Base-by-base conservation (phyloP, 2,329 filamentous ascomycete species). In the Pseudocercospora macadamiae region DNA sequence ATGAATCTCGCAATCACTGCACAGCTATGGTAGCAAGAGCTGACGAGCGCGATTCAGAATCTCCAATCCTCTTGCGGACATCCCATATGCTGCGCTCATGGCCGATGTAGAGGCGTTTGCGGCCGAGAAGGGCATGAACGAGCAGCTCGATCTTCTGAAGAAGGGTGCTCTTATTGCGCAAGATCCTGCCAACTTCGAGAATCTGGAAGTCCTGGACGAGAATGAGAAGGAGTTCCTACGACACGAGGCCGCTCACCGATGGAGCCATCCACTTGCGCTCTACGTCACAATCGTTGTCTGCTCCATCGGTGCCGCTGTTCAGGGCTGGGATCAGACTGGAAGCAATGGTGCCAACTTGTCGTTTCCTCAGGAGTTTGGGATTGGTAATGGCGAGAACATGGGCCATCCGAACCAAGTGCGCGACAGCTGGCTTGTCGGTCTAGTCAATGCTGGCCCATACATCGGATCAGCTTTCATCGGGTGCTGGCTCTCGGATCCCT, bases 401-500 rank as follows among this genome's bases (percentile, higher is more conserved):
- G 28, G 83, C n/a, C n/a, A 32, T 32, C 28, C 28, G 6, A 32
- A 32, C 28, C 12, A 32, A 6, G 28, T 73, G 3, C 72, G 72
- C 36, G 81, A 86, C 66, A 76, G 77, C 16, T 85, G 83, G 78
- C 76, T 89, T 12, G 28, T 32, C 28, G 28, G 28, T 32, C 28
- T 32, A 12, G 28, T 32, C 28, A 91, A 91, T 62, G 78, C 82
- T 19, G 81, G 76, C 8, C 37, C 37, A 4, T 42, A 42, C 18
- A 42, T 42, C 16, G 37, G 12, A 16, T 18, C 3, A 16, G 42
- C 16, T 86, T 88, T 18, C 90, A 87, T 72, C 91, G 89, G 89
- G 76, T 88, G 16, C 90, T 87, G 48, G n/a, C n/a, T n/a, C n/a
- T 72, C 66, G 0, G 84, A 86, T 39, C 88, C 89, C 0, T 82